Percentiles rank a stretch among this genome's conserved stretches.
Conservation (phyloP, 2,329 filamentous ascomycete species). For the Thielaviopsis euricoi region DNA sequence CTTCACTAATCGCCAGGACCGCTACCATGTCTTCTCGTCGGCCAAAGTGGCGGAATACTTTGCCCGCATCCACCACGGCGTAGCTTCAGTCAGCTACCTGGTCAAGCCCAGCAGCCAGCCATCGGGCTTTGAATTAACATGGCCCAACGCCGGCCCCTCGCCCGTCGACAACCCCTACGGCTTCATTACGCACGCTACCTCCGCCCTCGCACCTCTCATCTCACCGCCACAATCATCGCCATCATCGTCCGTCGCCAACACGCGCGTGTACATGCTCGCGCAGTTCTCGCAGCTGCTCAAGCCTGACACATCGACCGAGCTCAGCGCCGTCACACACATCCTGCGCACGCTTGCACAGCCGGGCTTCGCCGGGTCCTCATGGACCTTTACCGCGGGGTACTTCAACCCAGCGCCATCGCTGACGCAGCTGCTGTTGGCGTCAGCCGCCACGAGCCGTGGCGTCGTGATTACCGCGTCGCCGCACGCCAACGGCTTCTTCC, state of each 20-base stretch:
- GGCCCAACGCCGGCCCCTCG: slow-evolving; percentile 70
- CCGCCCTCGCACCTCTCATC: slow-evolving; percentile 50
- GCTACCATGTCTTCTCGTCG: slow-evolving; percentile 82
- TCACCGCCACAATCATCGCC: slow-evolving; percentile 20
- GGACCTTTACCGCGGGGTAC: slow-evolving; percentile 96
- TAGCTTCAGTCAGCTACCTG: slow-evolving; percentile 67
- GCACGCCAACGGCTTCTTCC: slow-evolving; percentile 89
- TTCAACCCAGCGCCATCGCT: slow-evolving; percentile 89
- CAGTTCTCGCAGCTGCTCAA: slow-evolving; percentile 76
- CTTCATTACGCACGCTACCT: slow-evolving; percentile 55
- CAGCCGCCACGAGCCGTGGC: slow-evolving; percentile 50
- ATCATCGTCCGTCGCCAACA: slow-evolving; percentile 27
- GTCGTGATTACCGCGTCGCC: slow-evolving; percentile 87
- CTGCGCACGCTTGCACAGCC: slow-evolving; percentile 50
- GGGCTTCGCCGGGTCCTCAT: slow-evolving; percentile 52
- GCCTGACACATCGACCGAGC: slow-evolving; percentile 72
- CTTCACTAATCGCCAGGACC: slow-evolving; percentile 87
- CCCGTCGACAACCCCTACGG: slow-evolving; percentile 53
- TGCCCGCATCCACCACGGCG: slow-evolving; percentile 54
- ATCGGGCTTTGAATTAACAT: slow-evolving; percentile 46
- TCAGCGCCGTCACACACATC: slow-evolving; percentile 62
- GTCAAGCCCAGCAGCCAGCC: slow-evolving; percentile 43
- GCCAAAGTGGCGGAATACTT: slow-evolving; percentile 71
- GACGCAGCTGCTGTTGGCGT: slow-evolving; percentile 61
- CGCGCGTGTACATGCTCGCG: slow-evolving; percentile 68